phyloP scores from a whole-genome alignment of 1,284 basidiomycete genomes.

The Melampsora occidentalis region DNA sequence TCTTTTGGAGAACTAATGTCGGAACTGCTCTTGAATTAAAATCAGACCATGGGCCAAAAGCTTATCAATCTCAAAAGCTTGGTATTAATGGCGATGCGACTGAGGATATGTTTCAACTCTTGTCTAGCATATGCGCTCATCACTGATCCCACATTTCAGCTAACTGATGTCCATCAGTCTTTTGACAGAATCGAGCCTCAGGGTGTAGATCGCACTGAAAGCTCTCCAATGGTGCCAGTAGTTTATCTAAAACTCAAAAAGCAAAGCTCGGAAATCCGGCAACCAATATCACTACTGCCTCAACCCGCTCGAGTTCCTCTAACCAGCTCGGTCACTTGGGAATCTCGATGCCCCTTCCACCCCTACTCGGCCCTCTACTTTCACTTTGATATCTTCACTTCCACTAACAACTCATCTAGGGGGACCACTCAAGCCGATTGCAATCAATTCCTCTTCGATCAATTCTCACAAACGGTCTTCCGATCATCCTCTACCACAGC shows the following conservation, averaged over 20 bases:
- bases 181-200: no score
- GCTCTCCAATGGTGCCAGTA: no score
- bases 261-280: no score
- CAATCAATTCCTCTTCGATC: background rate
- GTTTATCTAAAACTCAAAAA: no score
- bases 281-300: constrained; percentile 55
- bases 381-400: no score
- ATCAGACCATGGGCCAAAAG: constrained; percentile 64
- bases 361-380: no score
- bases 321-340: constrained; percentile 33
- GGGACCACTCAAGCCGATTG: background rate
- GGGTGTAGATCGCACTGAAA: no score
- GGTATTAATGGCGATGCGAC: constrained; percentile 72
- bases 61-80: background rate
- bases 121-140: no score
- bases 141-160: no score
- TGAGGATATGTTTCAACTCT: constrained; percentile 81
- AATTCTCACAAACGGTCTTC: constrained; percentile 49
- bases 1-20: constrained; percentile 74
- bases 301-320: constrained; percentile 52
- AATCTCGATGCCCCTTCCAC: background rate
- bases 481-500: constrained; percentile 48
- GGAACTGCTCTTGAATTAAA: constrained; percentile 78
- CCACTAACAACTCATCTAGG: background rate
- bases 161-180: no score